Percentiles rank a stretch among this genome's conserved stretches.
These are phyloP conservation scores for Ogataea salicorniae DNA, from an alignment of 805 yeast genomes.

Conservation along the genomic window DNA sequence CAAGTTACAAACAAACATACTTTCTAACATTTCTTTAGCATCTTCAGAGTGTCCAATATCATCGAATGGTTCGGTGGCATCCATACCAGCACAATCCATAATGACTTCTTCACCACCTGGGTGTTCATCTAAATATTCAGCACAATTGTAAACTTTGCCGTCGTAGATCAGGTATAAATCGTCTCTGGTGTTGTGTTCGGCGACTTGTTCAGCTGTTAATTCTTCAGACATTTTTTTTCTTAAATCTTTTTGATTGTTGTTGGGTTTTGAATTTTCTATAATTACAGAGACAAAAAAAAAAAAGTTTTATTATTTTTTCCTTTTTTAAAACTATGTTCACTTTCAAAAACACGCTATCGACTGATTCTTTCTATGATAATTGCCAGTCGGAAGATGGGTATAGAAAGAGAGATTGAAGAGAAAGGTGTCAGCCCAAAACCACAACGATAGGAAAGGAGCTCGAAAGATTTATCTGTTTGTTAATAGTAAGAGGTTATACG, in stretches of 20 bases:
- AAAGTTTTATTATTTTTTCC: no score
- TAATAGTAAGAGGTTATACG: no score
- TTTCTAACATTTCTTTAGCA: slow-evolving; percentile 72
- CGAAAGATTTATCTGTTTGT: no score
- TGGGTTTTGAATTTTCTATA: no score
- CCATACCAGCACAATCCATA: slow-evolving; percentile 72
- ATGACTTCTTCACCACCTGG: slow-evolving; percentile 75
- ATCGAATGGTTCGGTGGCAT: slow-evolving; percentile 67
- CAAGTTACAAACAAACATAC: slow-evolving; percentile 70
- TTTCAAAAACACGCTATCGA: no score
- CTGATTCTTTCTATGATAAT: no score
- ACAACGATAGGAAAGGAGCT: no score
- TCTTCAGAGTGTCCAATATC: slow-evolving; percentile 98
- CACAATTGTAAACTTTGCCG: slow-evolving; percentile 72
- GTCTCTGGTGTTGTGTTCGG: slow-evolving; percentile 65
- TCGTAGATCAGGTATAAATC: slow-evolving; percentile 83
- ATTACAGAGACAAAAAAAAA: no score
- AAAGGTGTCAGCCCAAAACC: no score
- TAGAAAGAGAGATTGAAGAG: no score
- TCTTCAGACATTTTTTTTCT: slow-evolving; percentile 38
- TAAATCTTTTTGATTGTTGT: not conserved
- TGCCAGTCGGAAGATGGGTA: no score
- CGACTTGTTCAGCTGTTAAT: slow-evolving; percentile 62
- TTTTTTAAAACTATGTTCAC: no score
- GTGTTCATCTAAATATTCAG: slow-evolving; percentile 67